A percentile compares a stretch with the other conserved stretches of the same genome.
phyloP scores from a whole-genome alignment of 441 rosid genomes.

The Syzygium malaccense region DNA sequence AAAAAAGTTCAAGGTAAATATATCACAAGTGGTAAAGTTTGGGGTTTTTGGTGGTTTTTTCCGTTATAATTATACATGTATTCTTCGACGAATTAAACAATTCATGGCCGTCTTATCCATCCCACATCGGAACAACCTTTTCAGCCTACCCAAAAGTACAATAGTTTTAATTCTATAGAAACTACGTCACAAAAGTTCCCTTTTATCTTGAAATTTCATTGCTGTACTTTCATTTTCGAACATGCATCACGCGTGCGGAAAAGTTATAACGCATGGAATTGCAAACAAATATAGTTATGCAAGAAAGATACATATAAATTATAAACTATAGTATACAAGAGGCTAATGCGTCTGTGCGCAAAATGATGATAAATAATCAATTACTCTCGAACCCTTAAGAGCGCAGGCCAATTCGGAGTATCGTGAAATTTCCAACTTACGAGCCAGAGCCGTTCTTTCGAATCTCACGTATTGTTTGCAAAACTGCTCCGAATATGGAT shows the following conservation, averaged over 20 bases:
- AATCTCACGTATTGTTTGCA: neutral
- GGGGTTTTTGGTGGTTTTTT: no score
- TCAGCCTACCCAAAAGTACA: neutral
- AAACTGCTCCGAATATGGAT: neutral
- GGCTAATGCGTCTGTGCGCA: neutral
- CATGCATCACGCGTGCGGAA: neutral
- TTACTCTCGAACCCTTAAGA: neutral
- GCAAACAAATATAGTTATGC: neutral
- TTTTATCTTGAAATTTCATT: neutral
- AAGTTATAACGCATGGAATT: neutral
- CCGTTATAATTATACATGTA: neutral
- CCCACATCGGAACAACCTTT: neutral
- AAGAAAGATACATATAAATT: neutral
- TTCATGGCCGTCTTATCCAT: neutral
- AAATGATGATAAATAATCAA: neutral
- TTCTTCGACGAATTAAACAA: neutral
- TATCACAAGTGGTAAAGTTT: no score
- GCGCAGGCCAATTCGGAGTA: fast-evolving
- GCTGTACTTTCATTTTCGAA: neutral
- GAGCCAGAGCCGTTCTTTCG: neutral
- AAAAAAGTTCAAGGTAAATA: no score
- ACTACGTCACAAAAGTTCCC: neutral
- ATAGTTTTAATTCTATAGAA: neutral
- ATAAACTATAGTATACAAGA: neutral
- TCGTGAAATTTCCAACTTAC: neutral